These are phyloP conservation scores for Hymenoscyphus linearis DNA, from an alignment of 2,329 filamentous ascomycete genomes.

Conservation along the genomic window DNA sequence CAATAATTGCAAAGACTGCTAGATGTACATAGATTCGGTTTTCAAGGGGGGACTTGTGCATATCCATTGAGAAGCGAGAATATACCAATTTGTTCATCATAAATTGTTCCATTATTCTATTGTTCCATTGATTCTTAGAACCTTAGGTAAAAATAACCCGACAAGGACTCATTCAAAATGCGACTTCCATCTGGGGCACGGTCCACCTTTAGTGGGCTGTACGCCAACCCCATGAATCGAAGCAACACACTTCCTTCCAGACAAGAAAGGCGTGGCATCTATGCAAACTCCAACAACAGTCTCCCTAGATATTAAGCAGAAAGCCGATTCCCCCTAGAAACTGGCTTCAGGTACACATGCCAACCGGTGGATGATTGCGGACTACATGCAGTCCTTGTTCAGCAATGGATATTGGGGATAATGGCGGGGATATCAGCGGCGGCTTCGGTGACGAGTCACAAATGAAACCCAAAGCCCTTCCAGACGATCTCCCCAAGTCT, in stretches of 20 bases:
- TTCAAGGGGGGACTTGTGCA: not conserved
- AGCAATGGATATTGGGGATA: constrained; percentile 56
- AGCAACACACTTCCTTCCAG: not conserved
- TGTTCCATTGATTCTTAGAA: not conserved
- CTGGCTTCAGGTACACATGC: constrained; percentile 11
- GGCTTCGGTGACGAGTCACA: constrained; percentile 53
- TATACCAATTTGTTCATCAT: not conserved
- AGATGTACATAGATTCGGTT: not conserved
- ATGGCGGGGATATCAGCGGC: constrained; percentile 38
- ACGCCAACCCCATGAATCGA: not conserved
- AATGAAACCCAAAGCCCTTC: constrained; percentile 50
- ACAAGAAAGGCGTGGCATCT: not conserved
- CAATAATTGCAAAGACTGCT: not conserved
- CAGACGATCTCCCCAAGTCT: constrained; percentile 82
- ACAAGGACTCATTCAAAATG: not conserved
- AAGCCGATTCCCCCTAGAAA: not conserved
- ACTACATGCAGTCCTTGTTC: constrained; percentile 29
- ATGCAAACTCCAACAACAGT: not conserved
- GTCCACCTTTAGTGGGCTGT: not conserved
- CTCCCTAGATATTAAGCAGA: not conserved
- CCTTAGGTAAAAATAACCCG: not conserved
- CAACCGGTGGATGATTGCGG: constrained; percentile 19
- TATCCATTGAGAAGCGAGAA: not conserved
- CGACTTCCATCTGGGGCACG: not conserved
- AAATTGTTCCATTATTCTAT: not conserved